These are phyloP conservation scores for Chrysochromulina tobinii DNA, from an alignment of 78 protist genomes.

Conservation along the genomic window DNA sequence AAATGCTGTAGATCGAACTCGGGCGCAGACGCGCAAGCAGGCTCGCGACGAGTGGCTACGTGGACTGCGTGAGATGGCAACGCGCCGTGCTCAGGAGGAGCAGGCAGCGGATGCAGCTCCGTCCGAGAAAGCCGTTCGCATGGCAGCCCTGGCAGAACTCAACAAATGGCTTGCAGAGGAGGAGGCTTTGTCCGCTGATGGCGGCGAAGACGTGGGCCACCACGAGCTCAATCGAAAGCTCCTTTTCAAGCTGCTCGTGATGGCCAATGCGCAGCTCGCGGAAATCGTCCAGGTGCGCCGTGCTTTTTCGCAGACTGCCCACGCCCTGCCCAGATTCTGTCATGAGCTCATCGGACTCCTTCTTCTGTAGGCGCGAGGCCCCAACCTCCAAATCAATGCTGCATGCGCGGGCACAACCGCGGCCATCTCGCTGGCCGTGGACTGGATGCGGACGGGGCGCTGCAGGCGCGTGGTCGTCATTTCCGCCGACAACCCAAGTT, in stretches of 20 bases:
- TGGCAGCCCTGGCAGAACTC: too few relatives aligned
- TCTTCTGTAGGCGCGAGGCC: not conserved
- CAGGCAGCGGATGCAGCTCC: too few relatives aligned
- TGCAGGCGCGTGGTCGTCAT: constrained; percentile 12
- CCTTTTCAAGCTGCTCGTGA: constrained; percentile 4
- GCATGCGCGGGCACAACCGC: constrained; percentile 31
- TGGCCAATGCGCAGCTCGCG: constrained; percentile 17
- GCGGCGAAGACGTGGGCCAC: not conserved
- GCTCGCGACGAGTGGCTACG: too few relatives aligned
- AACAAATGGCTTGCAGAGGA: not conserved
- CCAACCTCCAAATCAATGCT: not conserved
- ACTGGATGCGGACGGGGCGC: not conserved
- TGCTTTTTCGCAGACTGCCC: too few relatives aligned
- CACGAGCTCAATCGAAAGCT: constrained; percentile 2
- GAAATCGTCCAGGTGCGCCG: not conserved
- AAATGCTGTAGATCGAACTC: too few relatives aligned
- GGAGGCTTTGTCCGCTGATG: not conserved
- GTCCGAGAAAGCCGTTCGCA: too few relatives aligned
- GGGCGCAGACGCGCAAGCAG: too few relatives aligned
- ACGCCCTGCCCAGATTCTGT: too few relatives aligned
- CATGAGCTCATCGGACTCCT: too few relatives aligned
- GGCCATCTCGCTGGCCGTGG: not conserved
- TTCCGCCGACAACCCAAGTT: not conserved
- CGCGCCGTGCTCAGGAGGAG: too few relatives aligned
- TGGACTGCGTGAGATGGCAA: too few relatives aligned